Base-by-base conservation (phyloP, 805 yeast genomes). In the Jamesozyma lodderae region DNA sequence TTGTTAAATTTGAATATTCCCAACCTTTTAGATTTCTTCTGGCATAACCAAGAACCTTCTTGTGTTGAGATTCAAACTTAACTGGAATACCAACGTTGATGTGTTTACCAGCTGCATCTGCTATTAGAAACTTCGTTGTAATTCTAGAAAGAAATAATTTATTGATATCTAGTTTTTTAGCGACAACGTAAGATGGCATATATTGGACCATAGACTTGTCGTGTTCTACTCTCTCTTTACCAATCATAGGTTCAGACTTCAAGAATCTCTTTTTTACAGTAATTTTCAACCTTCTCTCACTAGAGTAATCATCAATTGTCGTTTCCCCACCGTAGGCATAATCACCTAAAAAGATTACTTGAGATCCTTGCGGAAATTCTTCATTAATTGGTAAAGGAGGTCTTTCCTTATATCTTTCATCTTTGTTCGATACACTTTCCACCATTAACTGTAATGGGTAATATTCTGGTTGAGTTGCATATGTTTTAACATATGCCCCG, bases 31-130 rank as follows among this genome's bases (percentile, higher is more conserved):
- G 72, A 30, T 62, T 66, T 52, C 79, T 77, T 42, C 78, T 72
- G 1, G 96, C 77, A 63, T 77, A 90, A 4, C 97, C 98, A 45
- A 88, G 68, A 3, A 85, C 97, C 60, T 90, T 90, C 51, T 75
- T 72, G 48, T 86, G 75, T 42, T 75, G 74, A 17, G 75, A 74
- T 47, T 88, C 95, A 60, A 79, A 82, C 62, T 88, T 88, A 58
- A 92, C 68, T 41, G 81, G 83, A 45, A 92, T 66, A 16, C 97
- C 97, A 51, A 92, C 67, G 53, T 88, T 81, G 8, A 69, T 52
- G 45, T 72, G 70, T 45, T 66, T 73, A 17, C 72, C 72, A 24
- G 65, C 63, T 16, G 69, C 68, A 42, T 72, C 76, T 22, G 67
- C 70, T 42, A 88, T 67, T 65, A 80, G 61, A 49, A 67, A 82